A percentile compares a stretch with the other conserved stretches of the same genome.
Evolutionary conservation across 1,139 yeast species (phyloP).

Genomic region (Eremothecium gossypii): DNA sequence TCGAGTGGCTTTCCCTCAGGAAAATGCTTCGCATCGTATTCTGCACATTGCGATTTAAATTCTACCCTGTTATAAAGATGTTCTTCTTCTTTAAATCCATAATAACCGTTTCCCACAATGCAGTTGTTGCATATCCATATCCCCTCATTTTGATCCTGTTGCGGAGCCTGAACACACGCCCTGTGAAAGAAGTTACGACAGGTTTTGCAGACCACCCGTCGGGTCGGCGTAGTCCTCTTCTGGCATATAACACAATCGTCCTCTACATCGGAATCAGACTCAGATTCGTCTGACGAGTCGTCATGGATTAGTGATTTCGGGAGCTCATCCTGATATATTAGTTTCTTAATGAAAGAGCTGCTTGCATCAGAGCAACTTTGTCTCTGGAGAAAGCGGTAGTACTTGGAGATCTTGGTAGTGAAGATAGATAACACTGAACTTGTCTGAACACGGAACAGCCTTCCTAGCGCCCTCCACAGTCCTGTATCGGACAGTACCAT

Average conservation of each 20-base stretch:
- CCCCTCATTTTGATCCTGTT: conserved; percentile 42
- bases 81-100: conserved; percentile 74
- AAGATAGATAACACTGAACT: conserved; percentile 32
- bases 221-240: conserved; percentile 39
- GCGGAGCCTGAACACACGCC: conserved; percentile 50
- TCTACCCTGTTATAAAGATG: conserved; percentile 49
- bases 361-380: conserved; percentile 10
- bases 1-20: conserved; percentile 15
- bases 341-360: conserved; percentile 10
- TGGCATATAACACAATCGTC: conserved; percentile 48
- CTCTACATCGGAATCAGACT: conserved; percentile 29
- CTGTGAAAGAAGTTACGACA: conserved; percentile 65
- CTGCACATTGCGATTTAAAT: conserved; percentile 50
- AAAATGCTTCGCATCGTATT: conserved; percentile 40
- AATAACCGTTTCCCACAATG: conserved; percentile 77
- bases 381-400: conserved; percentile 37
- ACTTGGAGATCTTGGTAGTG: conserved; percentile 32
- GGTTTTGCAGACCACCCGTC: conserved; percentile 58
- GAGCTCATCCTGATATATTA: conserved; percentile 21
- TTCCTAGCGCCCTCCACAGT: conserved; percentile 32
- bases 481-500: conserved; percentile 12
- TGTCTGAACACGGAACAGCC: conserved; percentile 15
- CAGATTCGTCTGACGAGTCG: background rate
- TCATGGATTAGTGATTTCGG: conserved; percentile 27
- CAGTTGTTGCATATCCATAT: conserved; percentile 81